Base-by-base conservation (phyloP, 768 basidiomycete genomes). In the Amanita phalloides region DNA sequence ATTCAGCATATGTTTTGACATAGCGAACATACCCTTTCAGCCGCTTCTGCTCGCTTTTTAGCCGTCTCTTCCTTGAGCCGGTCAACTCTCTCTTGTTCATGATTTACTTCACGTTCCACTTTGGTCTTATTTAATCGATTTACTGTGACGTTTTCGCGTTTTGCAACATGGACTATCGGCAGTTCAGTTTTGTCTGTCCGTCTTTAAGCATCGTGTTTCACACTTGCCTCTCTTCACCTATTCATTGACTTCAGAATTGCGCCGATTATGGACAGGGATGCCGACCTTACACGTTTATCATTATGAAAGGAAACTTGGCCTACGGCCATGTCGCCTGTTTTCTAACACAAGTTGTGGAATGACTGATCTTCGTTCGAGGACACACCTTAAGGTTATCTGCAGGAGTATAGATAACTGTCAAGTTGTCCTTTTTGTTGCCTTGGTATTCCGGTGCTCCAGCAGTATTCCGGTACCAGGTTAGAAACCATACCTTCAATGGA, bases 261-360 rank as follows among this genome's bases (percentile, higher is more conserved):
- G 20, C 8, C 11, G n/a, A 11, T 20, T 9, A 30, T 11, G 9
- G 13, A 43, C 14, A 26, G 25, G 5, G 6, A 25, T 21, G 36
- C 14, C 21, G 26, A 39, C 42, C 74, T 36, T 56, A 91, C 91
- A 68, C 74, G 75, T 62, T 95, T 92, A 61, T 96, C 91, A 52
- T 73, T 87, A 57, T 97, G 89, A 65, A 99, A 98, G 0, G 91
- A 88, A 0, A 99, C 96, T 61, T 93, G 87, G 0, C 96, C 96
- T 3, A 95, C 84, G 2, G 90, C 93, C 92, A 96, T 97, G 62
- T 95, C 92, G 3, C 95, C 95, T 6, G 88, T 85, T 90, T 99
- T 99, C 90, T 94, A 60, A 8, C 13, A 42, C 17, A 2, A 45
- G 45, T 14, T 47, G 32, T 37, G 13, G 33, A 6, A 38, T 48